phyloP scores from a whole-genome alignment of 2,329 filamentous ascomycete genomes.

The Scytalidium lignicola region DNA sequence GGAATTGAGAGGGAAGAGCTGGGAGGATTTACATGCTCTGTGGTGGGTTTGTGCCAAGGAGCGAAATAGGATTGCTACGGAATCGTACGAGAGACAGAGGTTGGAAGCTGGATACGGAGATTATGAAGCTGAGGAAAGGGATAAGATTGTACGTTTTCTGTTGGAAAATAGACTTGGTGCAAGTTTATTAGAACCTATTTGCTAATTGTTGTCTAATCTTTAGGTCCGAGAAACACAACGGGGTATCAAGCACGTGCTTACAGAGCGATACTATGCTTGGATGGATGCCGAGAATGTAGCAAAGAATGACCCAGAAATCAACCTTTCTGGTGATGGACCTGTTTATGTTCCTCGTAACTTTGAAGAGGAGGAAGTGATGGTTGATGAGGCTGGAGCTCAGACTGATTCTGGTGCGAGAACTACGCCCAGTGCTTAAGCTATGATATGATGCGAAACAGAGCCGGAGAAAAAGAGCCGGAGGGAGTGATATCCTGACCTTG shows the following conservation, averaged over 20 bases:
- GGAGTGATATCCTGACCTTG: neutral
- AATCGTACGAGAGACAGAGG: conserved; percentile 61
- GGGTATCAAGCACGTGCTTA: conserved; percentile 77
- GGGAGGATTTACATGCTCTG: conserved; percentile 85
- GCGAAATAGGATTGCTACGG: conserved; percentile 82
- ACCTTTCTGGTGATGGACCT: conserved; percentile 32
- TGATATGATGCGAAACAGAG: neutral
- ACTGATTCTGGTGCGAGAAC: neutral
- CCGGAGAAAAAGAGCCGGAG: neutral
- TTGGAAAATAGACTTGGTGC: neutral
- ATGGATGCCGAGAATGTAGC: conserved; percentile 67
- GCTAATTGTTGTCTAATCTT: conserved; percentile 11
- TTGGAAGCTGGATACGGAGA: conserved; percentile 70
- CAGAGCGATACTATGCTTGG: conserved; percentile 86
- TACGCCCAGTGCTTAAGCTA: neutral
- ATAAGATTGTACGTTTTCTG: conserved; percentile 54
- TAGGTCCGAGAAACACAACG: conserved; percentile 75
- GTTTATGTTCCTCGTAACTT: conserved; percentile 21
- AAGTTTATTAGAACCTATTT: conserved; percentile 3
- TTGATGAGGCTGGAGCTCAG: neutral
- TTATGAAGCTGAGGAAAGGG: conserved; percentile 58
- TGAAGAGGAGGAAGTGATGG: neutral
- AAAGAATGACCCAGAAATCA: conserved; percentile 60
- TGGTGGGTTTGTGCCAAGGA: conserved; percentile 96
- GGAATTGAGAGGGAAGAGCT: conserved; percentile 84